Base-by-base conservation (phyloP, 164 flowering plant species). In the Tetrastigma voinierianum region DNA sequence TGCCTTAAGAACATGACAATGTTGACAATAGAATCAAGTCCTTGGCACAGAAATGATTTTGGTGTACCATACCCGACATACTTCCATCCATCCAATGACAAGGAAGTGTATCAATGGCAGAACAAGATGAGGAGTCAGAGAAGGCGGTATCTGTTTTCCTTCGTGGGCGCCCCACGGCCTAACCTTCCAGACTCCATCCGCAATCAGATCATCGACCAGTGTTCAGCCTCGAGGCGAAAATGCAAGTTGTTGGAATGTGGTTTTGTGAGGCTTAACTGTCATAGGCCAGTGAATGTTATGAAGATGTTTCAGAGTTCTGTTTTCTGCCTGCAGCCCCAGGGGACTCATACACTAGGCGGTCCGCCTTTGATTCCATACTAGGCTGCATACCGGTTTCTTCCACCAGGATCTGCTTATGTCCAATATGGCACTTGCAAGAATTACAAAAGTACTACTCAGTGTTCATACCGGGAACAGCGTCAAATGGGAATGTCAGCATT, bases 331-430 rank as follows among this genome's bases (percentile, higher is more conserved):
- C 92, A 90, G 68, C 94, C 94, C 81, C 81, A 6, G 94, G 94
- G 2, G 96, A 90, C 61, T 85, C 96, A 0, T 78, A 53, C 54
- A 87, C 96, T 2, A 68, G 96, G 44, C 61, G 88, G 16, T 88
- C 93, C 0, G 70, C 82, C 17, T 88, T 90, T 46, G 94, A 87
- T 57, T 82, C 97, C 0, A 86, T 91, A 44, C 59, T 91, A 18
- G 96, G 93, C 1, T 90, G 96, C 58, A 84, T 90, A 43, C 96
- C 96, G 0, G 96, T 90, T 2, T 90, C 63, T 88, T 90, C 73
- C 88, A 85, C 49, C 90, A 1, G 90, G 86, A 1, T 85, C 96
- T 2, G 93, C 91, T 9, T 88, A 90, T 45, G 74, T 67, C 4
- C 96, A 90, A 65, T 90, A n/a, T 91, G 97, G 97, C 90, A 87